Conservation (phyloP, 2,329 filamentous ascomycete genomes). For the Colletotrichum eremochloae region DNA sequence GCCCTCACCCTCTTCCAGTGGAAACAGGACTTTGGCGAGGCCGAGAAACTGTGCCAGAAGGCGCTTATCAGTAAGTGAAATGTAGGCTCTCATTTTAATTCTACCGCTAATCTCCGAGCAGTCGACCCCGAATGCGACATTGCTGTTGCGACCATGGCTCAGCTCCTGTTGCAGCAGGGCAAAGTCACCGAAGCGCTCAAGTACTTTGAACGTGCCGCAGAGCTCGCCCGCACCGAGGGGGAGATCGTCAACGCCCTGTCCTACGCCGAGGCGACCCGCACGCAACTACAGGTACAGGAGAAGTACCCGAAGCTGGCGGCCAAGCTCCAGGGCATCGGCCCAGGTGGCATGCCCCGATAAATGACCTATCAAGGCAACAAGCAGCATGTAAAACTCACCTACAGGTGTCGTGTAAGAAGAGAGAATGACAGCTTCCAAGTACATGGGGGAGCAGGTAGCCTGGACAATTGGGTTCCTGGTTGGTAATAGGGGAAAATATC, state of each 20-base stretch:
- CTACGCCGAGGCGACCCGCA: slow-evolving; percentile 96
- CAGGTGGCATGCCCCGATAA: slow-evolving; percentile 46
- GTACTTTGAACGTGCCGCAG: slow-evolving; percentile 97
- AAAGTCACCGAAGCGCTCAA: slow-evolving; percentile 95
- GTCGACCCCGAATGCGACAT: slow-evolving; percentile 99
- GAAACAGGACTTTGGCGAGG: slow-evolving; percentile 96
- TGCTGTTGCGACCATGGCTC: slow-evolving; percentile 97
- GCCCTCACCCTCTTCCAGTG: slow-evolving; percentile 96
- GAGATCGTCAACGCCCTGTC: slow-evolving; percentile 97
- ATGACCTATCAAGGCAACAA: slow-evolving; percentile 3
- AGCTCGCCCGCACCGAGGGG: slow-evolving; percentile 92
- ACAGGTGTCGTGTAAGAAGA: slow-evolving; percentile 40
- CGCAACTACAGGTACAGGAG: slow-evolving; percentile 92
- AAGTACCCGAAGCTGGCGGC: slow-evolving; percentile 85
- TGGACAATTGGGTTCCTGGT: slow-evolving; percentile 23
- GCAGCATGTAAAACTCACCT: slow-evolving; percentile 23
- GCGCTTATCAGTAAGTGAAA: slow-evolving; percentile 87
- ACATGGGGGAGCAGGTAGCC: slow-evolving; percentile 18
- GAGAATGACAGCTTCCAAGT: slow-evolving; percentile 25
- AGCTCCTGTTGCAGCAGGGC: slow-evolving; percentile 96
- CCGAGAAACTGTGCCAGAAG: slow-evolving; percentile 97
- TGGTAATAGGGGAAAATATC: slow-evolving; percentile 36
- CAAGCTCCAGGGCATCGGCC: slow-evolving; percentile 72
- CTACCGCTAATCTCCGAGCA: slow-evolving; percentile 58
- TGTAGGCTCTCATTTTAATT: background rate